phyloP scores from a whole-genome alignment of 768 basidiomycete species.

The Leccinum pellstonianum region DNA sequence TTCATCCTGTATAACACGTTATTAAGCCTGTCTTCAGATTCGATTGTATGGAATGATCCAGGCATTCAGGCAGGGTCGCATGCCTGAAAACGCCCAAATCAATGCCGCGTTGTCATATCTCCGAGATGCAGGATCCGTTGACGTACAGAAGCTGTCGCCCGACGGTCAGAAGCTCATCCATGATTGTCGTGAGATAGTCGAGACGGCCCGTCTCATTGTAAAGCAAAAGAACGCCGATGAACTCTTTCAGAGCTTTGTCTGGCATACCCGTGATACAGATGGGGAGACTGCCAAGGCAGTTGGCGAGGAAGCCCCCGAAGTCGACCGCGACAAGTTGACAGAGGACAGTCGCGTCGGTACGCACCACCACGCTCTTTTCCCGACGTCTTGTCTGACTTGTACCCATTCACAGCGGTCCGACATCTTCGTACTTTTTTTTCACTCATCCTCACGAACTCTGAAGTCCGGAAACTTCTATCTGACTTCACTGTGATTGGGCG shows the following conservation, averaged over 20 bases:
- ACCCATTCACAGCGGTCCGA: constrained; percentile 55
- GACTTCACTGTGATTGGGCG: constrained; percentile 79
- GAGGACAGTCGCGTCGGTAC: constrained; percentile 64
- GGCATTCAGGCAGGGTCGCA: constrained; percentile 75
- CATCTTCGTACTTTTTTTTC: constrained; percentile 87
- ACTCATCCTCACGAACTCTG: constrained; percentile 89
- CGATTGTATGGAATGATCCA: constrained; percentile 78
- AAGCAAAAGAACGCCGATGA: constrained; percentile 86
- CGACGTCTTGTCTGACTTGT: constrained; percentile 7
- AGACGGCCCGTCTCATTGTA: constrained; percentile 71
- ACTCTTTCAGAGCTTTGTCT: constrained; percentile 88
- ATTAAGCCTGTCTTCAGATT: constrained; percentile 36
- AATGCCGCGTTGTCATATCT: constrained; percentile 70
- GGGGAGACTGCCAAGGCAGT: constrained; percentile 40
- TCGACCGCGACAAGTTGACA: constrained; percentile 52
- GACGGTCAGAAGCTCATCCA: constrained; percentile 76
- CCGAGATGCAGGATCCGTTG: constrained; percentile 56
- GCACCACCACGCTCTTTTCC: constrained; percentile 7
- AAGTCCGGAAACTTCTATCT: constrained; percentile 84
- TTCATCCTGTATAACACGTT: background rate
- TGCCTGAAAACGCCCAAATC: constrained; percentile 81
- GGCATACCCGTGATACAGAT: constrained; percentile 62
- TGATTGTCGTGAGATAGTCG: constrained; percentile 78
- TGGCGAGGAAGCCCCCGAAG: constrained; percentile 41
- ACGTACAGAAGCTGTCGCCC: constrained; percentile 62